Conservation (phyloP, 108 stramenopile genomes). For the Cyclotella baltica region DNA sequence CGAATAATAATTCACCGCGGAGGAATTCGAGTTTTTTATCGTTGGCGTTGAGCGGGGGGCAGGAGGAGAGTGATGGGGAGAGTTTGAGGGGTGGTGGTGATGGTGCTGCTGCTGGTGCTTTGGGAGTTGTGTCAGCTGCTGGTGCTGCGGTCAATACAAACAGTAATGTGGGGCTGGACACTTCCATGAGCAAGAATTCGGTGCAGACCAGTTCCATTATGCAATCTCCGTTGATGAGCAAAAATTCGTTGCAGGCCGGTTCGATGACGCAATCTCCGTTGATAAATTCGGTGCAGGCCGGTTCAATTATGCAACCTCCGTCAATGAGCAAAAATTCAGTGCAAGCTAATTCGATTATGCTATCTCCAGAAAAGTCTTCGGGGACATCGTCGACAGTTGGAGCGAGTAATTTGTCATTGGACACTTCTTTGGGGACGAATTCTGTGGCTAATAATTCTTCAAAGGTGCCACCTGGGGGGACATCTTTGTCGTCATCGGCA, state of each 20-base stretch:
- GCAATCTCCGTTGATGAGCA: no score
- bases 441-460: neutral
- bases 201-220: no score
- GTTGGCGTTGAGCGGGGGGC: neutral
- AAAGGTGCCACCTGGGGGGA: neutral
- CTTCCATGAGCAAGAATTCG: neutral
- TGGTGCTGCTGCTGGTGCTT: neutral
- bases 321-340: neutral
- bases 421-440: neutral
- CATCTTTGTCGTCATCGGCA: neutral
- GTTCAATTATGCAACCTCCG: no score
- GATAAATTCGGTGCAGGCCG: no score
- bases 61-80: neutral
- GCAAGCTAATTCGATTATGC: neutral
- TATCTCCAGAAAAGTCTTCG: neutral
- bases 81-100: neutral
- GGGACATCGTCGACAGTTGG: neutral
- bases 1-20: neutral
- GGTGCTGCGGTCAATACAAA: neutral
- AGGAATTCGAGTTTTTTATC: constrained; percentile 4
- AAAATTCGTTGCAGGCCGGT: no score
- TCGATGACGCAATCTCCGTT: no score
- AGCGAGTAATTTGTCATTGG: neutral
- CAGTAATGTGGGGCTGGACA: neutral
- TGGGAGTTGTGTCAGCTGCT: neutral